Percentiles rank a stretch among this genome's conserved stretches.
Evolutionary conservation across 305 asterid species (phyloP).

Genomic region (Salvia sclarea): DNA sequence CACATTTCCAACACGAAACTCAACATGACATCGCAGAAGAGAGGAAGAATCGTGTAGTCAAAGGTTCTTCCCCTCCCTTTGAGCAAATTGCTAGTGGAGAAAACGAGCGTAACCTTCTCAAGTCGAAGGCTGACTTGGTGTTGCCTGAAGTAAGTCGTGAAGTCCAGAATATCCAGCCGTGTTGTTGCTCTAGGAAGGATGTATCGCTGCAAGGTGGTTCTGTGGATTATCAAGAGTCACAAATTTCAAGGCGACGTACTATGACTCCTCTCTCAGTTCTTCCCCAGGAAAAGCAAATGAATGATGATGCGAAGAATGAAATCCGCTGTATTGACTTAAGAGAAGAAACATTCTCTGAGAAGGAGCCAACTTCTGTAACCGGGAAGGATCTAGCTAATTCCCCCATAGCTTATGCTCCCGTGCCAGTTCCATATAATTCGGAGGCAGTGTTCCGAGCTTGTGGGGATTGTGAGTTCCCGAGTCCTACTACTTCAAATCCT

Average conservation of each 20-base stretch:
- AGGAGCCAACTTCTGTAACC: constrained; percentile 33
- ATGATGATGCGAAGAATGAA: constrained; percentile 31
- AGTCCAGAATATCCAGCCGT: constrained; percentile 47
- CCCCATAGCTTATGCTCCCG: constrained; percentile 26
- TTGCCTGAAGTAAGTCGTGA: constrained; percentile 37
- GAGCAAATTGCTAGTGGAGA: constrained; percentile 32
- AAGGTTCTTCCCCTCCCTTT: constrained; percentile 35
- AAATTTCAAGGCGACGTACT: constrained; percentile 43
- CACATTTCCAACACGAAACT: constrained; percentile 35
- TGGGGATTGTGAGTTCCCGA: constrained; percentile 46
- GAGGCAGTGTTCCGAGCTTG: constrained; percentile 41
- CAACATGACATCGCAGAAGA: constrained; percentile 31
- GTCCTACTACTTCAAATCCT: constrained; percentile 65
- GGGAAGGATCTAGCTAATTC: constrained; percentile 35
- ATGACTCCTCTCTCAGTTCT: constrained; percentile 37
- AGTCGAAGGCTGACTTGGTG: constrained; percentile 30
- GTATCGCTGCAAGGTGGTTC: constrained; percentile 41
- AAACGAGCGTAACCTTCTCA: constrained; percentile 36
- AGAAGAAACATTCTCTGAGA: constrained; percentile 35
- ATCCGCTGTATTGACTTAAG: constrained; percentile 23
- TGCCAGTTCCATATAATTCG: constrained; percentile 39
- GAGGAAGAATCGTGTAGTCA: constrained; percentile 35
- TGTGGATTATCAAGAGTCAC: constrained; percentile 49
- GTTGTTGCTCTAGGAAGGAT: constrained; percentile 76
- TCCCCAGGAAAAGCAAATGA: constrained; percentile 41